Evolutionary conservation across 169 alveolate genomes (phyloP).

Genomic region (Nephromyces sp.): DNA sequence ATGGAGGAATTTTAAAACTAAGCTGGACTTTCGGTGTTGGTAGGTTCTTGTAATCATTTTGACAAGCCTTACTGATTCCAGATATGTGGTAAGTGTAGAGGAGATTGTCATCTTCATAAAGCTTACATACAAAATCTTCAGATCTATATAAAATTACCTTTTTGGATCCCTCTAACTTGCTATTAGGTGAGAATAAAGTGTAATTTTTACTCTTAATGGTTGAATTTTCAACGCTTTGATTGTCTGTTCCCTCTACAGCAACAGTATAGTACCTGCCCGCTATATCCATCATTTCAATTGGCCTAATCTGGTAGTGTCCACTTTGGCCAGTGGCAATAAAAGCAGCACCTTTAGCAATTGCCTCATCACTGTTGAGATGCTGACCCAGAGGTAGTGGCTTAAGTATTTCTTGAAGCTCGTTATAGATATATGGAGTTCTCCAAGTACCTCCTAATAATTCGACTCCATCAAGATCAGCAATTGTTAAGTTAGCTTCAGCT

Average conservation of each 20-base stretch:
- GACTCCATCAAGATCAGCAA: slow-evolving; percentile 6
- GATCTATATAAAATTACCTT: neutral
- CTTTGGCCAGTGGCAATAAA: slow-evolving; percentile 31
- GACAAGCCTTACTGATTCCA: neutral
- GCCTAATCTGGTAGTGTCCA: slow-evolving; percentile 18
- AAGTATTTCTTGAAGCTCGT: neutral
- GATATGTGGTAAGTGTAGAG: neutral
- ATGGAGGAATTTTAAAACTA: neutral
- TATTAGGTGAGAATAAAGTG: neutral
- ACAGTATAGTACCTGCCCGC: slow-evolving; percentile 6
- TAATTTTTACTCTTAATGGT: neutral
- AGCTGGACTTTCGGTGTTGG: neutral
- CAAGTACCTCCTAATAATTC: slow-evolving; percentile 40
- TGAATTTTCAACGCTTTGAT: neutral
- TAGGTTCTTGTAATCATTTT: neutral
- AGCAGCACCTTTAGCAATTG: slow-evolving; percentile 41
- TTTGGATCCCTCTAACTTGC: neutral
- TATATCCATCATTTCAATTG: slow-evolving; percentile 11
- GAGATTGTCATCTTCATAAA: neutral
- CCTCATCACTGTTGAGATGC: slow-evolving; percentile 38
- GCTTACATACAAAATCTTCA: neutral
- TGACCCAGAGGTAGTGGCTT: slow-evolving; percentile 14
- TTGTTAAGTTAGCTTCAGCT: neutral
- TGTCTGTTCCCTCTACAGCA: neutral
- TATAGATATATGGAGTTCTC: slow-evolving; percentile 29